Conservation (phyloP, 345 rosid genomes). For the Eucalyptus pumila region DNA sequence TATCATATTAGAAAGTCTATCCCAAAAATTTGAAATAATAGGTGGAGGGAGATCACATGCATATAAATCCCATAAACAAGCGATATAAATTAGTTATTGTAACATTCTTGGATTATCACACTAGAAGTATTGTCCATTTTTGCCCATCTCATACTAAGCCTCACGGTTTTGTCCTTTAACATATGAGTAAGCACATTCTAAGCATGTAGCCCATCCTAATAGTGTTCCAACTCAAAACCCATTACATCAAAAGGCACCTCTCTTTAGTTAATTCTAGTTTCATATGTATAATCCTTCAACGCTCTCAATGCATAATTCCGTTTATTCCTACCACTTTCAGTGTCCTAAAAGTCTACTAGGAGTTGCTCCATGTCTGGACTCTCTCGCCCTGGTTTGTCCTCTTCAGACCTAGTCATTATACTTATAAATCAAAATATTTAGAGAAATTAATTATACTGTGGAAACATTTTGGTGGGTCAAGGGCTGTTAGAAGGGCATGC, state of each 20-base stretch:
- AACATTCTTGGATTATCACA: not conserved
- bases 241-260: not conserved
- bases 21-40: not conserved
- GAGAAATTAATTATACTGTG: not conserved
- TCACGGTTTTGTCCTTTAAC: not conserved
- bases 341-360: not conserved
- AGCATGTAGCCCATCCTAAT: not conserved
- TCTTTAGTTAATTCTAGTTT: not conserved
- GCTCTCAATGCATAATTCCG: rapidly evolving
- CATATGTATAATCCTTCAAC: not conserved
- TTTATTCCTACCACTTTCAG: not conserved
- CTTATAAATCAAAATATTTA: not conserved
- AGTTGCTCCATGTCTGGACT: not conserved
- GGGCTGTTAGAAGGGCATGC: not conserved
- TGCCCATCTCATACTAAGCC: rapidly evolving
- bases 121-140: rapidly evolving
- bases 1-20: not conserved
- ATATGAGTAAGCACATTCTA: not conserved
- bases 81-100: not conserved
- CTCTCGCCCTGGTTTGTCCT: not conserved
- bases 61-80: not conserved
- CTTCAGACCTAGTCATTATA: not conserved
- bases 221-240: not conserved
- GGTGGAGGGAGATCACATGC: not conserved
- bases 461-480: not conserved